These are phyloP conservation scores for Mortierella antarctica DNA, from an alignment of 192 early-diverging fungal genomes.

Conservation along the genomic window DNA sequence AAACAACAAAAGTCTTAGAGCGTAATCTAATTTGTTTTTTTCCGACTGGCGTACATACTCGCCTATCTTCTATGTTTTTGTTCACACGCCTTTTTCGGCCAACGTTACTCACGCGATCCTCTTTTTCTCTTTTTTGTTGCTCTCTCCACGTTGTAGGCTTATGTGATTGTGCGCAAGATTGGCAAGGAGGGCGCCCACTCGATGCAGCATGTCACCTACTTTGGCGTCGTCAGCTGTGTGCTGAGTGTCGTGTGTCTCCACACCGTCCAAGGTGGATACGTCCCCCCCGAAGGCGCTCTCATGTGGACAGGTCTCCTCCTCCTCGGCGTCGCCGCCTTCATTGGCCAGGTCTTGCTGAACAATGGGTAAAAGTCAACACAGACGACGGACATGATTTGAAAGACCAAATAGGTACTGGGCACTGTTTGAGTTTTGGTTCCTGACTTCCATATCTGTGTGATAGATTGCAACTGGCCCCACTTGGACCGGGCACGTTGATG, in stretches of 20 bases:
- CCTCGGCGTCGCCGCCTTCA: slow-evolving; percentile 72
- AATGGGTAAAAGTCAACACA: slow-evolving; percentile 72
- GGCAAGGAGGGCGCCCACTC: slow-evolving; percentile 73
- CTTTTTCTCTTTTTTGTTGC: not conserved
- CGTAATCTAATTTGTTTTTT: no score
- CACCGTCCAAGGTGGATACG: slow-evolving; percentile 43
- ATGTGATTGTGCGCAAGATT: slow-evolving; percentile 77
- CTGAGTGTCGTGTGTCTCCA: slow-evolving; percentile 59
- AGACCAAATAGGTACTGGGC: no score
- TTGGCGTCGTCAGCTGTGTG: slow-evolving; percentile 71
- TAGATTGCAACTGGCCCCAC: slow-evolving; percentile 75
- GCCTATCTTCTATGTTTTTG: not conserved
- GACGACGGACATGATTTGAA: no score
- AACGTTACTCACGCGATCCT: not conserved
- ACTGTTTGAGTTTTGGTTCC: no score
- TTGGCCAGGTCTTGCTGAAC: slow-evolving; percentile 81
- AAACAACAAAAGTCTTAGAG: no score
- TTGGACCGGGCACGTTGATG: slow-evolving; percentile 82
- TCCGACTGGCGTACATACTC: not conserved
- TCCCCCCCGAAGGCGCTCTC: slow-evolving; percentile 46
- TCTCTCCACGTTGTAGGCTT: slow-evolving; percentile 58
- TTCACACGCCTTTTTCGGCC: not conserved
- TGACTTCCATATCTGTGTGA: not conserved
- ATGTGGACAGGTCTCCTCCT: slow-evolving; percentile 62
- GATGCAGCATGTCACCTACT: slow-evolving; percentile 85